Percentiles rank a stretch among this genome's conserved stretches.
Evolutionary conservation across 1,284 basidiomycete genomes (phyloP).

Genomic region (Irpex lacteus): DNA sequence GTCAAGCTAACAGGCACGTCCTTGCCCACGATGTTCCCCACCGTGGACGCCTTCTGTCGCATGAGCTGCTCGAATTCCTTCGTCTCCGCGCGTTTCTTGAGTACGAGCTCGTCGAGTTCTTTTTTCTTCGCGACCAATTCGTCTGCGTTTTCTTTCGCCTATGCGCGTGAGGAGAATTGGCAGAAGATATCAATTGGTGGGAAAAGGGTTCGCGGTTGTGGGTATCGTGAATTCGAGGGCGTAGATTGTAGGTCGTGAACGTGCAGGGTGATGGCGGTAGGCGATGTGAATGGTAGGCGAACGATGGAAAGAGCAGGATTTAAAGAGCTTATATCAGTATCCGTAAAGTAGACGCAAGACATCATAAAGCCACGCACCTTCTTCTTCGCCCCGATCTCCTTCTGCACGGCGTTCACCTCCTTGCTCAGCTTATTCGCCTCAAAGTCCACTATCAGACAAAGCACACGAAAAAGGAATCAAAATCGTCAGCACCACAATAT

Average conservation of each 20-base stretch:
- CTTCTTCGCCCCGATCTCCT: constrained; percentile 92
- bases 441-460: constrained; percentile 65
- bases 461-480: background rate
- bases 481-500: too few relatives aligned
- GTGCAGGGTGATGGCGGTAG: too few relatives aligned
- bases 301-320: too few relatives aligned
- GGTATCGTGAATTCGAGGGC: too few relatives aligned
- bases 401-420: constrained; percentile 88
- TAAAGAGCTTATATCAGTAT: too few relatives aligned
- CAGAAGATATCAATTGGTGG: too few relatives aligned
- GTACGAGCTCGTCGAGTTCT: constrained; percentile 77
- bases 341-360: too few relatives aligned
- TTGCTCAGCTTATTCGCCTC: constrained; percentile 79
- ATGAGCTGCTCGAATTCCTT: constrained; percentile 79
- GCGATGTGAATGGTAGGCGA: too few relatives aligned
- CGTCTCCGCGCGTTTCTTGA: constrained; percentile 70
- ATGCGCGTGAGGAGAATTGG: background rate
- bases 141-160: constrained; percentile 91
- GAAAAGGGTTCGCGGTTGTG: too few relatives aligned
- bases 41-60: constrained; percentile 76
- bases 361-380: constrained; percentile 57
- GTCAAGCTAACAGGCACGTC: constrained; percentile 84
- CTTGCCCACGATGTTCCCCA: constrained; percentile 94
- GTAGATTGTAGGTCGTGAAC: too few relatives aligned
- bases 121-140: constrained; percentile 83